Evolutionary conservation across 129 eudicot genomes (phyloP).

Genomic region (Saposhnikovia divaricata): DNA sequence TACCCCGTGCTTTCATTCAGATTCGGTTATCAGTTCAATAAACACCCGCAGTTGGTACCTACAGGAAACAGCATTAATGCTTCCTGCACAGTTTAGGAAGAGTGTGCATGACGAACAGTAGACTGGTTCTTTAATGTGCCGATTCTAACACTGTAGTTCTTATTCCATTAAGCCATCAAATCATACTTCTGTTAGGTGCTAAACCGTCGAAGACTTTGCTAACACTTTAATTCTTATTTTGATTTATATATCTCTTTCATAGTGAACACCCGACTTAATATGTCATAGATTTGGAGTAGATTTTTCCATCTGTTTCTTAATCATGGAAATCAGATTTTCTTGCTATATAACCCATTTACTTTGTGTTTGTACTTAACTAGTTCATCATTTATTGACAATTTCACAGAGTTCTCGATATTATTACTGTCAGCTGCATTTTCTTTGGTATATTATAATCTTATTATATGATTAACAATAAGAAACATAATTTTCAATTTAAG

Average conservation of each 20-base stretch:
- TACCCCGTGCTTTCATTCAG: not conserved
- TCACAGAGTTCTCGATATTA: not conserved
- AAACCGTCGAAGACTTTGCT: not conserved
- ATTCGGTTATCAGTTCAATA: not conserved
- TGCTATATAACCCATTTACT: not conserved
- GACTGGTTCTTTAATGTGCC: not conserved
- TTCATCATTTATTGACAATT: no score
- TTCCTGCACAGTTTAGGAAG: not conserved
- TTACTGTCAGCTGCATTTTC: not conserved
- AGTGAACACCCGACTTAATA: not conserved
- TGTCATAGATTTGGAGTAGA: not conserved
- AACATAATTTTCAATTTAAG: not conserved
- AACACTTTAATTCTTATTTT: not conserved
- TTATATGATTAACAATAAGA: not conserved
- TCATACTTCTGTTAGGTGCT: not conserved
- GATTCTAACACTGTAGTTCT: not conserved
- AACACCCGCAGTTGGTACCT: not conserved
- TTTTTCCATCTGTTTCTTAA: not conserved
- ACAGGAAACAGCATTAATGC: not conserved
- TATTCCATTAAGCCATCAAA: not conserved
- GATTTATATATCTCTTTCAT: not conserved
- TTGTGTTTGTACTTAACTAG: not conserved
- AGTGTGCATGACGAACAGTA: not conserved
- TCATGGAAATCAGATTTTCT: not conserved
- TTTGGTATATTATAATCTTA: not conserved